Percentiles rank a stretch among this genome's conserved stretches.
Evolutionary conservation across 495 filamentous ascomycete genomes (phyloP).

Genomic region (Penicillium roqueforti): DNA sequence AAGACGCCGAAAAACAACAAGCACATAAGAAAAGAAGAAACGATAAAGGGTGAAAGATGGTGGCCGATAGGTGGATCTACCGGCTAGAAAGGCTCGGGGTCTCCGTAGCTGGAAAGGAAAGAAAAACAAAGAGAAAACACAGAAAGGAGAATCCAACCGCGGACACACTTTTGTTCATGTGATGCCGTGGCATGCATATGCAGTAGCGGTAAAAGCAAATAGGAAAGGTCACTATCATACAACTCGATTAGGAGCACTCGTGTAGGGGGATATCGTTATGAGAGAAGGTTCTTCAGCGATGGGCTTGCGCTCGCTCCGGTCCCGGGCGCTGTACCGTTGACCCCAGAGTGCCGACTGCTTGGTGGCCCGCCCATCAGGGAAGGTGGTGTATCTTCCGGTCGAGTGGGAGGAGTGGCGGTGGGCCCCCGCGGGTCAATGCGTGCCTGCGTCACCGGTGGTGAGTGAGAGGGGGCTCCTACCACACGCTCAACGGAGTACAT

Average conservation of each 20-base stretch:
- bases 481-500: constrained; percentile 37
- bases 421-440: constrained; percentile 34
- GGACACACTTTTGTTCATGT: constrained; percentile 17
- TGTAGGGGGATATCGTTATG: constrained; percentile 35
- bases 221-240: constrained; percentile 27
- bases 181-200: constrained; percentile 19
- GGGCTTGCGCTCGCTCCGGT: constrained; percentile 67
- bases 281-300: constrained; percentile 70
- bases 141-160: constrained; percentile 11
- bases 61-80: background rate
- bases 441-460: constrained; percentile 36
- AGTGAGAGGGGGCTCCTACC: constrained; percentile 33
- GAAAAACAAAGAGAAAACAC: background rate
- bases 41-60: constrained; percentile 4
- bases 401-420: constrained; percentile 31
- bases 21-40: constrained; percentile 5
- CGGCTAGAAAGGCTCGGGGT: background rate
- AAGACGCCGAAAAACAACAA: constrained; percentile 19
- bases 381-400: constrained; percentile 32
- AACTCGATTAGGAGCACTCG: constrained; percentile 10
- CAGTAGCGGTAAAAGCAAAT: constrained; percentile 20
- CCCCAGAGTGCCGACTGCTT: constrained; percentile 30
- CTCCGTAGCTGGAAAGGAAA: background rate
- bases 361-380: constrained; percentile 21
- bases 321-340: constrained; percentile 34